Base-by-base conservation (phyloP, 306 rosid genomes). In the Astragalus membranaceus region DNA sequence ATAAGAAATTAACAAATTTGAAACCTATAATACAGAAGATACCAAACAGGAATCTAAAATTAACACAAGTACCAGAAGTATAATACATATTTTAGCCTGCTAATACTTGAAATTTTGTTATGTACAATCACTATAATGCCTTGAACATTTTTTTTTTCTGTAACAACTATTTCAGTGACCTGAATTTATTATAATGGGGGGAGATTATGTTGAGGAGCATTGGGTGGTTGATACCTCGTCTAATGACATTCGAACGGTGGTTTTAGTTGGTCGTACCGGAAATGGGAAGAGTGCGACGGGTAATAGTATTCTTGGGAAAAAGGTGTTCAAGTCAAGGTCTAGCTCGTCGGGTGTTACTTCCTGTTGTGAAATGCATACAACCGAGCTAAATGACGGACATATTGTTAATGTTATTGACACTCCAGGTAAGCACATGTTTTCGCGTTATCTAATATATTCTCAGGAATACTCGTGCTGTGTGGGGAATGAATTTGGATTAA, bases 241-340 rank as follows among this genome's bases (percentile, higher is more conserved):
- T 26, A 82, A 67, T 51, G 85, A 72, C 35, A 85, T 12, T 36
- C 79, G 87, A 9, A 93, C 98, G 0, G 43, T 93, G 10, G 93
- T 93, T 29, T 78, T 92, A 41, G 96, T 92, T 67, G 98, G 98
- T 14, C 83, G 88, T 1, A 92, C 98, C 2, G 98, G 98, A 10
- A 87, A 90, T 69, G 98, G 98, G 2, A 93, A 92, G 83, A 93
- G 98, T 76, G 93, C 98, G 2, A 93, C 96, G 0, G 98, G 96
- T 1, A 93, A 93, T 64, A 88, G 85, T 32, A 90, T 93, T 81
- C 61, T 90, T 52, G 93, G 96, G 30, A 87, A 32, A 70, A 86
- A 69, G 83, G 84, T 80, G 50, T 93, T 90, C 86, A 84, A 53
- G 5, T 90, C 98, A 1, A 79, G 60, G 81, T 50, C 83, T 7